phyloP scores from a whole-genome alignment of 2,329 filamentous ascomycete species.

The Diplodia sapinea region DNA sequence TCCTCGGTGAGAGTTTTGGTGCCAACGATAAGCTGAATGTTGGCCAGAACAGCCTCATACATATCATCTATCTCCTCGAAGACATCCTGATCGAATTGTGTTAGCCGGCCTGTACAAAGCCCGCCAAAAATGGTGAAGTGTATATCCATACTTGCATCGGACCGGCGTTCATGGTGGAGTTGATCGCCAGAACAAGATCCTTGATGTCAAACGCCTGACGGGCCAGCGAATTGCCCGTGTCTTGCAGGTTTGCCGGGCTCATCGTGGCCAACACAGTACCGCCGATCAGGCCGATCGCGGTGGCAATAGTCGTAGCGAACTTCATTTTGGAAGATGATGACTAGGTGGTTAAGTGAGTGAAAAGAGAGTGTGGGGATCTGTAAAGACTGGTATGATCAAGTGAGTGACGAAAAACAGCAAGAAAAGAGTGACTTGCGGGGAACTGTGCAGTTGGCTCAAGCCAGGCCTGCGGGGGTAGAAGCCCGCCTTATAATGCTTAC shows the following conservation, averaged over 20 bases:
- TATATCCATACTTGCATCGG: conserved; percentile 1
- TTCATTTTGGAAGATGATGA: neutral
- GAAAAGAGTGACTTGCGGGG: neutral
- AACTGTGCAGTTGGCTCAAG: neutral
- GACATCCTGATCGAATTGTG: neutral
- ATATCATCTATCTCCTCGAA: conserved; percentile 30
- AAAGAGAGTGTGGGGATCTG: too few relatives aligned
- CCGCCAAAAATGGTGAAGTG: too few relatives aligned
- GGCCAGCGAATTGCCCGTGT: conserved; percentile 14
- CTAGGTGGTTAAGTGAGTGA: neutral
- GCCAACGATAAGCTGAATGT: conserved; percentile 10
- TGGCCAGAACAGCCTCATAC: conserved; percentile 16
- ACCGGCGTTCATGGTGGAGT: neutral
- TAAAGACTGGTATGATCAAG: neutral
- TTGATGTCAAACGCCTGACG: conserved; percentile 21
- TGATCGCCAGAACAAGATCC: conserved; percentile 26
- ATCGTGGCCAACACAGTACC: conserved; percentile 4
- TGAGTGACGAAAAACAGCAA: neutral
- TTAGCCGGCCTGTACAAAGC: neutral
- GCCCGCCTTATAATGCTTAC: neutral
- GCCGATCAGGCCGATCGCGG: conserved; percentile 2
- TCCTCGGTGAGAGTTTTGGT: conserved; percentile 3
- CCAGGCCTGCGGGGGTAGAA: neutral
- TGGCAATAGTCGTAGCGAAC: neutral
- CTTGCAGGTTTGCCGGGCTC: conserved; percentile 15